These are phyloP conservation scores for Macrolepiota fuliginosa DNA, from an alignment of 768 basidiomycete genomes.

Conservation along the genomic window DNA sequence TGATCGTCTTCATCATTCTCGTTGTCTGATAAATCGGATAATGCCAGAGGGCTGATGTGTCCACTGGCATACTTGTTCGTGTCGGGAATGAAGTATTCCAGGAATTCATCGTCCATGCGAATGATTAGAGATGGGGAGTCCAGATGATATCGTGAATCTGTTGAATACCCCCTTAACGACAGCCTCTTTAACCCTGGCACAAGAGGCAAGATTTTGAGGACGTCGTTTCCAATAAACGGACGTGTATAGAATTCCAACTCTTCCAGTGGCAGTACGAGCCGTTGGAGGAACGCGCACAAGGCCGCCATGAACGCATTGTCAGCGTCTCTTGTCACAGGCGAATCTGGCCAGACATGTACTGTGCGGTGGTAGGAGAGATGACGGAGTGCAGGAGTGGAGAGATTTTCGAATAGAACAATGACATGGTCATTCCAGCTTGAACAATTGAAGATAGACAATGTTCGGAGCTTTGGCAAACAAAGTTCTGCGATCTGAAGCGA, in stretches of 20 bases:
- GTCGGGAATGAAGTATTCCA: not conserved
- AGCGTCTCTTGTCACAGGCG: not conserved
- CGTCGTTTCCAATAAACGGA: not conserved
- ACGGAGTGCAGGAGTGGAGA: not conserved
- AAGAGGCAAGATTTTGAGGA: not conserved
- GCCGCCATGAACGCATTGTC: not conserved
- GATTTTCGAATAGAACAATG: not conserved
- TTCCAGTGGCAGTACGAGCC: not conserved
- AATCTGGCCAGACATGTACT: not conserved
- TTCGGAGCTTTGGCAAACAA: not conserved
- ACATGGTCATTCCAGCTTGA: not conserved
- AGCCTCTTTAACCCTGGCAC: conserved; percentile 1
- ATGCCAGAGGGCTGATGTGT: not conserved
- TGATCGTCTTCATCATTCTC: not conserved
- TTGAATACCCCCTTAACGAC: not conserved
- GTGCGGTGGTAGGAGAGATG: not conserved
- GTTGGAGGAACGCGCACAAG: not conserved
- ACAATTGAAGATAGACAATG: not conserved
- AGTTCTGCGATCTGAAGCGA: not conserved
- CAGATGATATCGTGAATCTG: not conserved
- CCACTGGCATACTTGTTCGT: not conserved
- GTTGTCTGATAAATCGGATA: not conserved
- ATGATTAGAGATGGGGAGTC: not conserved
- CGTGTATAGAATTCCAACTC: not conserved
- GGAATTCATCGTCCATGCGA: not conserved